These are phyloP conservation scores for Citrus sinensis DNA, from an alignment of 345 rosid genomes.

Conservation along the genomic window DVS_A1.0 CM039165.1:24719001-24719500, in stretches of 20 bases:
- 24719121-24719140: neutral
- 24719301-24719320: slow-evolving; percentile 60
- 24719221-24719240: slow-evolving; percentile 67
- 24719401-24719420: neutral
- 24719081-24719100: neutral
- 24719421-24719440: neutral
- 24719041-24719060: neutral
- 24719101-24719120: no score
- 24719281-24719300: slow-evolving; percentile 68
- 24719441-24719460: neutral
- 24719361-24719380: neutral
- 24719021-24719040: neutral
- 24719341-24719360: neutral
- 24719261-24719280: slow-evolving; percentile 75
- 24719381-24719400: neutral
- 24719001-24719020: neutral
- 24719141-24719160: neutral
- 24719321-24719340: slow-evolving; percentile 53
- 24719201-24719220: slow-evolving; percentile 72
- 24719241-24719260: slow-evolving; percentile 78
- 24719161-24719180: neutral
- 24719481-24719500: neutral
- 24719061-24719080: neutral
- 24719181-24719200: slow-evolving; percentile 75
- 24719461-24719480: neutral